phyloP scores from a whole-genome alignment of 2,329 filamentous ascomycete species.

The Davidsoniella australis region DNA sequence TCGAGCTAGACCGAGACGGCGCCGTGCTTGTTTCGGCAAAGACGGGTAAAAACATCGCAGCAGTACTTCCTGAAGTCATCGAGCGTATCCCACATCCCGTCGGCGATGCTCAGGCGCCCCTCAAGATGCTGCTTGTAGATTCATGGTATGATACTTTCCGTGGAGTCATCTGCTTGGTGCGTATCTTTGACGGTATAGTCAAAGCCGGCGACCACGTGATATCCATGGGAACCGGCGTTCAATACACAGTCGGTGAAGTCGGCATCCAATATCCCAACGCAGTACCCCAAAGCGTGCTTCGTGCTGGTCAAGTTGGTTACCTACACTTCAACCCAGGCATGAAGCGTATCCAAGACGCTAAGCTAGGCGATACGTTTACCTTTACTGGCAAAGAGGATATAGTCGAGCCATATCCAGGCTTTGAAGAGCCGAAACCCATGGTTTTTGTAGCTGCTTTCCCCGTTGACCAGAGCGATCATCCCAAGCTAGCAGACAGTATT shows the following conservation, averaged over 20 bases:
- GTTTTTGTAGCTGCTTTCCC: slow-evolving; percentile 96
- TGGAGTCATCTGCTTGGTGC: slow-evolving; percentile 78
- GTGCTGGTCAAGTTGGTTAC: slow-evolving; percentile 90
- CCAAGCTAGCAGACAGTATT: slow-evolving; percentile 81
- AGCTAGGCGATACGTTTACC: slow-evolving; percentile 91
- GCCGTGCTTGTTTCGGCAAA: slow-evolving; percentile 71
- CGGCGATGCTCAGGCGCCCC: slow-evolving; percentile 48
- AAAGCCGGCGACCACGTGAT: slow-evolving; percentile 69
- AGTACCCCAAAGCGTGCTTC: slow-evolving; percentile 60
- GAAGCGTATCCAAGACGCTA: slow-evolving; percentile 90
- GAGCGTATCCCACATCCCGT: slow-evolving; percentile 66
- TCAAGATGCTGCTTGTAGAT: slow-evolving; percentile 80
- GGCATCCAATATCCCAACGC: slow-evolving; percentile 90
- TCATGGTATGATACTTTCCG: slow-evolving; percentile 97
- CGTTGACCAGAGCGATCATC: slow-evolving; percentile 75
- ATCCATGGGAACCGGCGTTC: slow-evolving; percentile 73
- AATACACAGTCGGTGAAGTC: slow-evolving; percentile 89
- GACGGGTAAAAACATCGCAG: slow-evolving; percentile 72
- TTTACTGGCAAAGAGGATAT: slow-evolving; percentile 56
- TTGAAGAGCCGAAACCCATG: slow-evolving; percentile 96
- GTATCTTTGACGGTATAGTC: slow-evolving; percentile 78
- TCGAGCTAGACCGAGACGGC: slow-evolving; percentile 67
- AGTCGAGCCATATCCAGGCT: slow-evolving; percentile 73
- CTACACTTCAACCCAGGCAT: slow-evolving; percentile 96
- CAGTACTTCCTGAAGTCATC: slow-evolving; percentile 71